A percentile compares a stretch with the other conserved stretches of the same genome.
Conservation (phyloP, 176 grass and related monocot genomes). For the Oryza punctata region DNA sequence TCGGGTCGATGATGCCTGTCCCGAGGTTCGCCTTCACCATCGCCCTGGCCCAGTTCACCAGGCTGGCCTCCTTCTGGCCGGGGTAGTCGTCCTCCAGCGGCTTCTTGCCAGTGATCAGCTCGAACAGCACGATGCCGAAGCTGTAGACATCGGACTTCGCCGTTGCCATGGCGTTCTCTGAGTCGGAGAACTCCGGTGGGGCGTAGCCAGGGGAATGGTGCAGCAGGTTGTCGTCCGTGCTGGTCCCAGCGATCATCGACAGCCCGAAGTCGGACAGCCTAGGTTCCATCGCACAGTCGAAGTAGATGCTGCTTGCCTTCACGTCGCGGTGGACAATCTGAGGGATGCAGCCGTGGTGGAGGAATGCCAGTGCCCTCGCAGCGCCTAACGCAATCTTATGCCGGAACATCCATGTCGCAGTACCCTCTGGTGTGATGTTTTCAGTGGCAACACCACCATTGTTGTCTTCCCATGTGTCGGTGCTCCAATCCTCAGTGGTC, state of each 20-base stretch:
- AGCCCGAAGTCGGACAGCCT: constrained; percentile 84
- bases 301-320: constrained; percentile 93
- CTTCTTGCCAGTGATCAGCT: constrained; percentile 91
- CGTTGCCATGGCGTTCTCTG: constrained; percentile 56
- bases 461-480: constrained; percentile 93
- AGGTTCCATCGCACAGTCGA: constrained; percentile 82
- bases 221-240: constrained; percentile 35
- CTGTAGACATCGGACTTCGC: constrained; percentile 77
- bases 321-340: constrained; percentile 88
- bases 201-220: constrained; percentile 59
- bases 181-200: constrained; percentile 74
- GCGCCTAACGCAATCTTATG: constrained; percentile 86
- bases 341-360: constrained; percentile 94
- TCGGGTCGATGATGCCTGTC: constrained; percentile 67
- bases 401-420: constrained; percentile 76
- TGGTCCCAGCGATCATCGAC: constrained; percentile 60
- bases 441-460: constrained; percentile 36
- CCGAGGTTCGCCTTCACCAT: constrained; percentile 77
- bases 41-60: constrained; percentile 74
- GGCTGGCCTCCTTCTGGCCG: constrained; percentile 61
- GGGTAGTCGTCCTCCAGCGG: constrained; percentile 67
- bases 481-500: constrained; percentile 92
- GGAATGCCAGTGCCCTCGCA: constrained; percentile 89
- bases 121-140: constrained; percentile 88
- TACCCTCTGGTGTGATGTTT: constrained; percentile 74